Evolutionary conservation across 108 stramenopile genomes (phyloP).

Genomic region (Epipyxis sp.): DNA sequence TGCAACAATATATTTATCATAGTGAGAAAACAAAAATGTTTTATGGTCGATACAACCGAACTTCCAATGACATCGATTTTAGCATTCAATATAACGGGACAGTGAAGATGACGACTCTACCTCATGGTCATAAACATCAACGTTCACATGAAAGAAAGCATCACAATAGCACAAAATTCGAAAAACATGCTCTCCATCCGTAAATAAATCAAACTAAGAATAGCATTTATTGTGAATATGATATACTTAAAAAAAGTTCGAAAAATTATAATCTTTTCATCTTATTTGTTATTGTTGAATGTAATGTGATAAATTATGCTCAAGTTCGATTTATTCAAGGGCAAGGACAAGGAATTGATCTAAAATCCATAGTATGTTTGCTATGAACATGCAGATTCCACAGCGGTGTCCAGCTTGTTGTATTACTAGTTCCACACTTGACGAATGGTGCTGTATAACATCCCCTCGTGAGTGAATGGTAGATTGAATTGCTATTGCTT

Average conservation of each 20-base stretch:
- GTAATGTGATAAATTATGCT: too few species aligned
- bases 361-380: slow-evolving; percentile 4
- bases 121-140: too few species aligned
- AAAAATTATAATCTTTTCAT: too few species aligned
- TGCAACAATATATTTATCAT: slow-evolving; percentile 1
- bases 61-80: slow-evolving; percentile 14
- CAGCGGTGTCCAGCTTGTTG: not conserved
- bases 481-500: not conserved
- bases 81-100: not conserved
- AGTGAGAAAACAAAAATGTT: not conserved
- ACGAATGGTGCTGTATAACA: not conserved
- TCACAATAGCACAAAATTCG: too few species aligned
- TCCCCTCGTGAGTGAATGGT: not conserved
- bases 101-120: too few species aligned
- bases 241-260: too few species aligned
- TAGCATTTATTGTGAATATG: too few species aligned
- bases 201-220: too few species aligned
- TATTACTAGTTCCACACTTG: not conserved
- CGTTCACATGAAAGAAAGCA: too few species aligned
- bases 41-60: slow-evolving; percentile 13
- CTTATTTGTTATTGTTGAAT: too few species aligned
- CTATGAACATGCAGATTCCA: slow-evolving; percentile 31
- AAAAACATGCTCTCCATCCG: too few species aligned
- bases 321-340: too few species aligned
- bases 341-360: not conserved